A percentile compares a stretch with the other conserved stretches of the same genome.
Conservation (phyloP, 2,329 filamentous ascomycete species). For the Nakataea oryzae region DNA sequence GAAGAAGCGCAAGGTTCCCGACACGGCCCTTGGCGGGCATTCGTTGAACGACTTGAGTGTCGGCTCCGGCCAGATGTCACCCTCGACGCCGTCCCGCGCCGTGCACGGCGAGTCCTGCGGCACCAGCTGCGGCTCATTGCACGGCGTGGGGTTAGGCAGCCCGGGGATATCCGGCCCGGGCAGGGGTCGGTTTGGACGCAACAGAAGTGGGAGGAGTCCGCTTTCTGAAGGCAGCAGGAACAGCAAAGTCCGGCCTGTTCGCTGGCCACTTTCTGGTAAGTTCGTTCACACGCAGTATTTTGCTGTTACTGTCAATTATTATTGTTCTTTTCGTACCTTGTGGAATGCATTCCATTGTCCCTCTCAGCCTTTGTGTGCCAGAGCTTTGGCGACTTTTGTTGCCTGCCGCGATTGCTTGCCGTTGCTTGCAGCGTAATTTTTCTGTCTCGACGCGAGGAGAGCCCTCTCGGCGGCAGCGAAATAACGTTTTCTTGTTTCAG, state of each 20-base stretch:
- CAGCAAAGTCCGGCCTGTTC: conserved; percentile 32
- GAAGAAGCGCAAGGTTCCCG: conserved; percentile 96
- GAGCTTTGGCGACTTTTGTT: neutral
- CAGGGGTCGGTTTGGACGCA: conserved; percentile 70
- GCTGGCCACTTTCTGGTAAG: conserved; percentile 36
- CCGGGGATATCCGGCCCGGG: conserved; percentile 77
- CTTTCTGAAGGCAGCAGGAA: conserved; percentile 47
- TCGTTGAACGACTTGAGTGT: conserved; percentile 20
- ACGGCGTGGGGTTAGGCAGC: conserved; percentile 38
- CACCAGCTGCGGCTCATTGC: conserved; percentile 22
- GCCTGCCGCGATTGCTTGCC: neutral
- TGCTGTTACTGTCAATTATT: neutral
- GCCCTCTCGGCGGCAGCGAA: neutral
- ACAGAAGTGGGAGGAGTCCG: conserved; percentile 49
- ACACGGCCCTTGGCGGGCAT: conserved; percentile 41
- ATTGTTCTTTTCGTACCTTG: neutral
- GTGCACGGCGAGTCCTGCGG: conserved; percentile 21
- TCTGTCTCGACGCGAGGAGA: neutral
- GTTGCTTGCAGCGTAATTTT: neutral
- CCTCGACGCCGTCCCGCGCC: conserved; percentile 1
- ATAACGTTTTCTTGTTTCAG: neutral
- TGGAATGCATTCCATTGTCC: neutral
- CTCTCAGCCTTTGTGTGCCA: neutral
- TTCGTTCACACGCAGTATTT: conserved; percentile 15
- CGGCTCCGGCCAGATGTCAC: conserved; percentile 3